Conservation (phyloP, 345 rosid genomes). For the Hypericum perforatum region DNA sequence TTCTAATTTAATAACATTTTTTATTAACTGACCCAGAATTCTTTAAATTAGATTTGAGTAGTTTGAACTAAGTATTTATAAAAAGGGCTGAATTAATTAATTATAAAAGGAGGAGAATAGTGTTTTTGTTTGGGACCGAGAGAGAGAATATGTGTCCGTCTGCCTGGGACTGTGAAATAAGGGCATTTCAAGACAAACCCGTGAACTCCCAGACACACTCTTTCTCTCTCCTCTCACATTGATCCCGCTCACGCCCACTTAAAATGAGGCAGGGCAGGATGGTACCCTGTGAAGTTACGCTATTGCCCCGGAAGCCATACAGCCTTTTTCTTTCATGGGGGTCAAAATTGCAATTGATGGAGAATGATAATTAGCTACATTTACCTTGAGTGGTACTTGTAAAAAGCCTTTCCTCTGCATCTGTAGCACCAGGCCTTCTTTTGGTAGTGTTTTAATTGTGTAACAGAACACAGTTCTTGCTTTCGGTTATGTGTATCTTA, state of each 20-base stretch:
- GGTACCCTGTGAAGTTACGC: too few relatives aligned
- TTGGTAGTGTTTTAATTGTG: not conserved
- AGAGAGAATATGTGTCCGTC: constrained; percentile 4
- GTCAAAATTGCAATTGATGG: not conserved
- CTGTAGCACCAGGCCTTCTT: not conserved
- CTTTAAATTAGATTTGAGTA: too few relatives aligned
- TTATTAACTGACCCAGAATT: too few relatives aligned
- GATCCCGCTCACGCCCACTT: constrained; percentile 7
- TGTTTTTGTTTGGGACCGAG: not conserved
- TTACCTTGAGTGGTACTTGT: not conserved
- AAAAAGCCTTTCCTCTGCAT: not conserved
- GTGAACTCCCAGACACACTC: not conserved
- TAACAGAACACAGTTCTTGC: not conserved
- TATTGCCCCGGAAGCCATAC: not conserved
- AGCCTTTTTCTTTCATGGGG: not conserved
- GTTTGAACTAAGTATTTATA: too few relatives aligned
- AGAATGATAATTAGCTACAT: not conserved
- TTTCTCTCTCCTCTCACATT: not conserved
- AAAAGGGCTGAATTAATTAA: not conserved
- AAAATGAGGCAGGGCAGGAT: not conserved
- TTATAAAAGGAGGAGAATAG: not conserved
- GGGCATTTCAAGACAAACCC: constrained; percentile 6
- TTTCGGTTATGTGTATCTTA: too few relatives aligned
- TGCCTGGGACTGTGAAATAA: not conserved
- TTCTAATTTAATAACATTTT: too few relatives aligned